A percentile compares a stretch with the other conserved stretches of the same genome.
Evolutionary conservation across 306 rosid genomes (phyloP).

Genomic region (Urtica urens): DNA sequence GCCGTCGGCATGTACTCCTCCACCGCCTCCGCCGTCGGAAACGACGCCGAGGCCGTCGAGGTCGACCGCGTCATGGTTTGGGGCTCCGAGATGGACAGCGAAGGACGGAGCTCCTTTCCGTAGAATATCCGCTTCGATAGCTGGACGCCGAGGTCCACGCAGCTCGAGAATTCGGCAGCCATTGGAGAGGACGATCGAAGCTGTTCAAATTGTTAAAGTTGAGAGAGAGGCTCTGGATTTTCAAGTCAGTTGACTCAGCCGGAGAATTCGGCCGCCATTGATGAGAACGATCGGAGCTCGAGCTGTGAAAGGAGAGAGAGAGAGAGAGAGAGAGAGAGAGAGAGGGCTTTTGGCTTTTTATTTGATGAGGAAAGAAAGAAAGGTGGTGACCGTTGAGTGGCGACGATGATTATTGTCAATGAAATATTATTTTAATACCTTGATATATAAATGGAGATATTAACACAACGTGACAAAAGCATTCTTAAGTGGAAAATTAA

Average conservation of each 20-base stretch:
- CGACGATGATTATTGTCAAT: background rate
- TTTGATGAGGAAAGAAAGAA: background rate
- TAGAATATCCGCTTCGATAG: slow-evolving; percentile 62
- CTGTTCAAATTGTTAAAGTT: no score
- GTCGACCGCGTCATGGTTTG: slow-evolving; percentile 23
- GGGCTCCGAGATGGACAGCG: slow-evolving; percentile 16
- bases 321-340: slow-evolving; percentile 4
- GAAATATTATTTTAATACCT: background rate
- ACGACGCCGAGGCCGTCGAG: slow-evolving; percentile 8
- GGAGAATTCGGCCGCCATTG: background rate
- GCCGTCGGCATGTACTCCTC: slow-evolving; percentile 46
- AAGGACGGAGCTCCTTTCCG: slow-evolving; percentile 34
- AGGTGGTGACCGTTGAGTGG: background rate
- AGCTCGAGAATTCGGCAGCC: slow-evolving; percentile 45
- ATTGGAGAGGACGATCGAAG: background rate
- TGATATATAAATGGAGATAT: background rate
- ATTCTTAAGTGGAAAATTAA: background rate
- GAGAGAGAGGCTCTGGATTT: no score
- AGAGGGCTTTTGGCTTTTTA: background rate
- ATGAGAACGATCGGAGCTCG: background rate
- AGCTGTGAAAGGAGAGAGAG: background rate
- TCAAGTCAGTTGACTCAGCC: no score
- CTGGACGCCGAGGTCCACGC: slow-evolving; percentile 58
- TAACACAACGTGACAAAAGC: background rate
- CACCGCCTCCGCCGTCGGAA: slow-evolving; percentile 11